Evolutionary conservation across 2,329 filamentous ascomycete species (phyloP), one percentile per base, ranked within the genome.

Genomic region (Fusarium staphyleae): DNA sequence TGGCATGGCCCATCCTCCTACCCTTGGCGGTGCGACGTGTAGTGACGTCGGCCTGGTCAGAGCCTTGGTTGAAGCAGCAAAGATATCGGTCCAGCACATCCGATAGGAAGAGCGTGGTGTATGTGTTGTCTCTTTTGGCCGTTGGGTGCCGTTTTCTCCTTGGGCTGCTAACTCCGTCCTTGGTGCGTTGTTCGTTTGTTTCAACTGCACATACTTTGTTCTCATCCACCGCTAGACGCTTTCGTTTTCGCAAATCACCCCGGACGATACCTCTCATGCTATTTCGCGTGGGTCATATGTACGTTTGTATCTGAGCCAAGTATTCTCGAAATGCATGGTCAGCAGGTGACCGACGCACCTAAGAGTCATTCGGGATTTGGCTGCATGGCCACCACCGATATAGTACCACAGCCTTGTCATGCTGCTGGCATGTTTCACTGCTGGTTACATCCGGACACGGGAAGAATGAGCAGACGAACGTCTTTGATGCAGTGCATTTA

Each of bases 21-120:
- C 44, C 44, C 60, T 63, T 63, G 55, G 62, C 58, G 32, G 55
- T 60, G 62, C 62, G 48, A 54, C 49, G 54, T 59, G 52, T 45
- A 46, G 61, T 67, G 65, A 67, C 65, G 65, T 67, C 65, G 65
- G 40, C 57, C 58, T 65, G 58, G 56, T 53, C 41, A 61, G 48
- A 43, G 3, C 22, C 43, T 30, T 35, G 26, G 41, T 40, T 54
- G 29, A 14, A 51, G 22, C 36, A 54, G 40, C 50, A 43, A 41
- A 56, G 39, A 58, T 54, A 55, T 64, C 50, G 36, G 40, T 62
- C 51, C 50, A 60, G 28, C 44, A 45, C 51, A 52, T 62, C 52
- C 48, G 53, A 66, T 55, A 63, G 50, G 59, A 57, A 48, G 22
- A n/a, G 13, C 34, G 19, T 26, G 26, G 46, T 37, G 47, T 61